Evolutionary conservation across 2,329 filamentous ascomycete species (phyloP).

Genomic region (Fonsecaea multimorphosa): DNA sequence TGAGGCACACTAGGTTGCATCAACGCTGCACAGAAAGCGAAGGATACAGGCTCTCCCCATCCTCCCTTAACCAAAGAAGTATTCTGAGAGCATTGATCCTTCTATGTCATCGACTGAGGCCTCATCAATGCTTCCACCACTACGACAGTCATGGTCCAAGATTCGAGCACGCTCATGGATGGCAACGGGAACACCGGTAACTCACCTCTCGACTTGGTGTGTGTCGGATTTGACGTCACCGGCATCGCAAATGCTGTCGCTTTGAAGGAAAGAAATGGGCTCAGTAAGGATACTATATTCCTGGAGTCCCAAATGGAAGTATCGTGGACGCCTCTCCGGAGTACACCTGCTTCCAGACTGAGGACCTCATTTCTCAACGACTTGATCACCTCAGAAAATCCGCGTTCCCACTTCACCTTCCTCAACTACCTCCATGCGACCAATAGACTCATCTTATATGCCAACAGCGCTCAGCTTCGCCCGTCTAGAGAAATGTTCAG

Average conservation of each 20-base stretch:
- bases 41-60: neutral
- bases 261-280: conserved; percentile 29
- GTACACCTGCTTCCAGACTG: conserved; percentile 24
- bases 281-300: conserved; percentile 29
- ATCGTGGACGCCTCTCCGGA: conserved; percentile 30
- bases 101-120: conserved; percentile 9
- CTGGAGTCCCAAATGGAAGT: conserved; percentile 30
- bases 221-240: conserved; percentile 35
- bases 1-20: neutral
- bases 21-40: neutral
- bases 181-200: neutral
- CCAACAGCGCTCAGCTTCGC: conserved; percentile 27
- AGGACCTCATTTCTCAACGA: conserved; percentile 36
- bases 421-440: conserved; percentile 36
- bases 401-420: conserved; percentile 37
- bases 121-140: neutral
- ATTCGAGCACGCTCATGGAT: neutral
- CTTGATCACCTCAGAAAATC: conserved; percentile 37
- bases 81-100: neutral
- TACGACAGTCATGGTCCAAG: neutral
- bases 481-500: conserved; percentile 32
- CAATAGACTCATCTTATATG: conserved; percentile 30
- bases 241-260: conserved; percentile 34
- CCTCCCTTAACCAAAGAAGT: neutral
- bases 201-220: conserved; percentile 30